Conservation (phyloP, 148 eudicot species). For the Nepenthes mirabilis region DNA sequence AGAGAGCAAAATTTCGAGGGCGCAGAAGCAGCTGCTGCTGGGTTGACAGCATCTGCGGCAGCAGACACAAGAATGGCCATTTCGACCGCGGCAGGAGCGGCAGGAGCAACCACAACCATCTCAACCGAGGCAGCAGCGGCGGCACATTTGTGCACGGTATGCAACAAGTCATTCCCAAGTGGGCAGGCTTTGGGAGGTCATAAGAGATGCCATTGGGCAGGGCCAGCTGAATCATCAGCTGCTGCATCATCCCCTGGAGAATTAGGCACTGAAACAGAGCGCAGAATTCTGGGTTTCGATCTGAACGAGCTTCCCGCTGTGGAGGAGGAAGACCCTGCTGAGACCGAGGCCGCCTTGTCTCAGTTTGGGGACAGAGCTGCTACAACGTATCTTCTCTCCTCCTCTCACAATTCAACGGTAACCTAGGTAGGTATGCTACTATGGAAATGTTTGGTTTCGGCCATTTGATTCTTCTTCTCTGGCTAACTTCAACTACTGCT, state of each 20-base stretch:
- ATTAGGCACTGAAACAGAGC: not conserved
- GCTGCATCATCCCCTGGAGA: not conserved
- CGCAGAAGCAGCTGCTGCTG: not conserved
- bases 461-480: no score
- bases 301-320: slow-evolving; percentile 22
- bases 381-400: no score
- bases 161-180: slow-evolving; percentile 19
- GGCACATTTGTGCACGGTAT: slow-evolving; percentile 12
- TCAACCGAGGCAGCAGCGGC: not conserved
- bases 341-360: no score
- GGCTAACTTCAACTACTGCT: no score
- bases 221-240: slow-evolving; percentile 1
- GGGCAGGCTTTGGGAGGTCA: slow-evolving; percentile 49
- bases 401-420: no score
- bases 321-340: no score
- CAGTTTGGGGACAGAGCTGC: no score
- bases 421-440: no score
- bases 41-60: not conserved
- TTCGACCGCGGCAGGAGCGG: no score
- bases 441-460: no score
- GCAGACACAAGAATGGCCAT: no score
- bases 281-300: slow-evolving; percentile 19
- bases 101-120: not conserved
- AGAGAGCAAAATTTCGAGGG: not conserved
- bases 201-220: slow-evolving; percentile 27